These are phyloP conservation scores for Lentinula raphanica DNA, from an alignment of 768 basidiomycete genomes.

Conservation along the genomic window DNA sequence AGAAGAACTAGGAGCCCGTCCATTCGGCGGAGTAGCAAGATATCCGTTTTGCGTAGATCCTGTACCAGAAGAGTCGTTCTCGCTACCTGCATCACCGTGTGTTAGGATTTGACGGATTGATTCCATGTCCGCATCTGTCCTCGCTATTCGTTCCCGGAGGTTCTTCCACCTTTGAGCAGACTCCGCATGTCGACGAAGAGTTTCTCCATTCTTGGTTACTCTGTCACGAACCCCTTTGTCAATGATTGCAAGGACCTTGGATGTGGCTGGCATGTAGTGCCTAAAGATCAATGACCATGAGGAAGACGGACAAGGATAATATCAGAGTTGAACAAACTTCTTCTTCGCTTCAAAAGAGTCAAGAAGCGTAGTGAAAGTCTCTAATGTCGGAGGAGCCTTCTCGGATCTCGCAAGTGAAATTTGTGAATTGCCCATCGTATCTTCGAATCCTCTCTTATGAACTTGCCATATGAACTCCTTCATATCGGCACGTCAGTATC, in stretches of 20 bases:
- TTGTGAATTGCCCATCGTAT: slow-evolving; percentile 31
- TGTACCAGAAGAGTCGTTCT: slow-evolving; percentile 65
- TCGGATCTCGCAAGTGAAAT: slow-evolving; percentile 48
- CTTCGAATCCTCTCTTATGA: slow-evolving; percentile 48
- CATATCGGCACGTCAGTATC: slow-evolving; percentile 1
- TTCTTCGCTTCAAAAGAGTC: slow-evolving; percentile 86
- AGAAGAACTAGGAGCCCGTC: slow-evolving; percentile 39
- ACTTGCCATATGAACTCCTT: slow-evolving; percentile 90
- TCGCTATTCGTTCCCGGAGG: slow-evolving; percentile 70
- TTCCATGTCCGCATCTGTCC: slow-evolving; percentile 83
- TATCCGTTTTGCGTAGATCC: slow-evolving; percentile 51
- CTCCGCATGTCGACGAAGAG: slow-evolving; percentile 83
- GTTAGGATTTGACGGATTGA: slow-evolving; percentile 54
- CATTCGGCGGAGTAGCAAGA: slow-evolving; percentile 61
- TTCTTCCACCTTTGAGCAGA: slow-evolving; percentile 83
- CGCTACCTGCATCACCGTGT: slow-evolving; percentile 53
- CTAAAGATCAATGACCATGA: slow-evolving; percentile 35
- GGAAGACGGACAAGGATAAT: slow-evolving; percentile 7
- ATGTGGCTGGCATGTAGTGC: slow-evolving; percentile 92
- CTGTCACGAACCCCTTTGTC: slow-evolving; percentile 92
- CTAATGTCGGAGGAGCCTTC: slow-evolving; percentile 47
- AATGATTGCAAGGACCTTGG: slow-evolving; percentile 88
- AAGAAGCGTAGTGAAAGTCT: slow-evolving; percentile 60
- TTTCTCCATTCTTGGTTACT: slow-evolving; percentile 95
- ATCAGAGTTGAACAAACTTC: slow-evolving; percentile 46